phyloP scores from a whole-genome alignment of 805 yeast species.

The Candida nitratophila region DNA sequence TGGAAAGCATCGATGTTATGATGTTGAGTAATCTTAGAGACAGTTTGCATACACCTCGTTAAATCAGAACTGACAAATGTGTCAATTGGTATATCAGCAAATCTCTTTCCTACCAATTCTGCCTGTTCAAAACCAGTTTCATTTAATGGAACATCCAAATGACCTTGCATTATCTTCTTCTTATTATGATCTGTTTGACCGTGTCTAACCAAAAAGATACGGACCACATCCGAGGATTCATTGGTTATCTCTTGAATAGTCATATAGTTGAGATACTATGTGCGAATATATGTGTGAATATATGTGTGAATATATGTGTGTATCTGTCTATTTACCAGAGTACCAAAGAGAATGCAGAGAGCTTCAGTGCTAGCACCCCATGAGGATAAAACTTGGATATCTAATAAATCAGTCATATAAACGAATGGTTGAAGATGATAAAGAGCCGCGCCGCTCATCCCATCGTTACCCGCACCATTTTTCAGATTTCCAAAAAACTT shows the following conservation, averaged over 20 bases:
- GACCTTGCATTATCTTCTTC: conserved; percentile 72
- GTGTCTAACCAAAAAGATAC: conserved; percentile 64
- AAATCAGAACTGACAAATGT: conserved; percentile 46
- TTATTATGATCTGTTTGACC: conserved; percentile 78
- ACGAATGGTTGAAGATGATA: neutral
- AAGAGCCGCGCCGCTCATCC: neutral
- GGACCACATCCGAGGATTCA: conserved; percentile 8
- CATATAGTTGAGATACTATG: conserved; percentile 11
- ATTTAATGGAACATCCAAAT: conserved; percentile 58
- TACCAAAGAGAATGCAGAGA: no score
- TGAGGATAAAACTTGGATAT: no score
- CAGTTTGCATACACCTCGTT: conserved; percentile 55
- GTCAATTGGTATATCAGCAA: conserved; percentile 36
- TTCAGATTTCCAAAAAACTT: no score
- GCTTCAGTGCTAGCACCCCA: no score
- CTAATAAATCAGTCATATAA: no score
- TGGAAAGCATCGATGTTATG: conserved; percentile 7
- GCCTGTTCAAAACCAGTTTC: conserved; percentile 59
- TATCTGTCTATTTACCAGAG: no score
- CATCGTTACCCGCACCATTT: no score
- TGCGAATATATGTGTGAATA: no score
- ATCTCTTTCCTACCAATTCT: conserved; percentile 37
- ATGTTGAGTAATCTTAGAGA: conserved; percentile 31
- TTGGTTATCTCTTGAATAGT: conserved; percentile 14
- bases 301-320: no score